Conservation (phyloP, 2,329 filamentous ascomycete genomes). For the Fusarium nisikadoi region DNA sequence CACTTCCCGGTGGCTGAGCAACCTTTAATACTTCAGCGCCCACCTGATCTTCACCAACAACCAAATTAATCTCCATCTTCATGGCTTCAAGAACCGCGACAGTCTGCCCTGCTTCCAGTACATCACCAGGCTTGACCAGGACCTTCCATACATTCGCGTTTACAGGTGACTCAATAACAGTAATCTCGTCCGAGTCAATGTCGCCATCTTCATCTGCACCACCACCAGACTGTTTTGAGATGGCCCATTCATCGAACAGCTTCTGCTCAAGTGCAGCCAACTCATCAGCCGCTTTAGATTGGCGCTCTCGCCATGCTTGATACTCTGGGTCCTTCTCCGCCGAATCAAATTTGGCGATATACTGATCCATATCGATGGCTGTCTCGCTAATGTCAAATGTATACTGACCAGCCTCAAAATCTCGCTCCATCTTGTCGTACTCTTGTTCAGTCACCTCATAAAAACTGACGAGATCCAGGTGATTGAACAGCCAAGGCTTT, state of each 20-base stretch:
- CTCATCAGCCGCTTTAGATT: neutral
- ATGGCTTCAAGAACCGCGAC: neutral
- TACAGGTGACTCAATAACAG: neutral
- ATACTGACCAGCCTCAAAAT: slow-evolving; percentile 48
- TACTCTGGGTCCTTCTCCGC: neutral
- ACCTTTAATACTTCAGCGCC: neutral
- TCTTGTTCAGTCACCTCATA: slow-evolving; percentile 49
- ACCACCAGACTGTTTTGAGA: neutral
- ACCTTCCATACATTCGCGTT: slow-evolving; percentile 1
- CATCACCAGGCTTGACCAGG: neutral
- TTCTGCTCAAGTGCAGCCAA: neutral
- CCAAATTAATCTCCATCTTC: slow-evolving; percentile 3
- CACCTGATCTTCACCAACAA: neutral
- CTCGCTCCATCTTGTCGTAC: slow-evolving; percentile 43
- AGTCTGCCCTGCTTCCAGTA: neutral
- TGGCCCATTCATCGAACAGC: neutral
- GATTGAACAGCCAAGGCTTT: slow-evolving; percentile 29
- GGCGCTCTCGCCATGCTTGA: neutral
- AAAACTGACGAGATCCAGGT: slow-evolving; percentile 34
- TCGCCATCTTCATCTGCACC: neutral
- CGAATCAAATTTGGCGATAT: slow-evolving; percentile 22
- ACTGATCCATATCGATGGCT: slow-evolving; percentile 46
- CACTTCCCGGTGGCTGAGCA: neutral
- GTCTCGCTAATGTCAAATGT: slow-evolving; percentile 40
- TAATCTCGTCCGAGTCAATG: neutral